Evolutionary conservation across 1,139 yeast species (phyloP), one percentile per base, ranked within the genome.

Genomic region (Pneumocystis wakefieldiae): DNA sequence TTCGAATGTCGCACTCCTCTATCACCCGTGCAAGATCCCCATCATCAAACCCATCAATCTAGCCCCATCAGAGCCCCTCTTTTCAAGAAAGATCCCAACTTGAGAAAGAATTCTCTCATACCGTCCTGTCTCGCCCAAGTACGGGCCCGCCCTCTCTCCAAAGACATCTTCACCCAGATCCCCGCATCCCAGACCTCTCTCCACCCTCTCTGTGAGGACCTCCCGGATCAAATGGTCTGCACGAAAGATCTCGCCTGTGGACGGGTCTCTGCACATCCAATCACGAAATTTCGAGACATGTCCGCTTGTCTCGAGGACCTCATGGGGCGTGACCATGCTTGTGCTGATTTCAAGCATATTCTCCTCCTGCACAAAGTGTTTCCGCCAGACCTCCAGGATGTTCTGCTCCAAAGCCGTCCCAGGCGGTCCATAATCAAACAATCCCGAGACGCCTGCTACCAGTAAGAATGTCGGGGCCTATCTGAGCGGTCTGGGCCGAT

Each of bases 291-390:
- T 92, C 75, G 92, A 98, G 68, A 94, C 98, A 76, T 94, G 99
- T 70, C 99, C 99, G 62, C 97, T 91, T 60, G 98, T 94, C 78
- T 94, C 94, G 75, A 94, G 81, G 59, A 94, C 98, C 74, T 94
- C 98, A 72, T 88, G 86, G 19, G 99, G 98, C 60, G 99, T 94
- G 76, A 94, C 80, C 89, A 92, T 91, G 66, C 98, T 89, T 75
- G 95, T 86, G 78, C 94, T 98, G 65, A 94, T 97, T 76, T 94
- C 99, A 74, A 91, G 82, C 97, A 94, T 94, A 73, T 92, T 97
- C 78, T 94, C 99, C 76, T 94, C 97, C 69, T 94, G 80, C 68
- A 94, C 85, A 74, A 94, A 94, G 77, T 94, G 99, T 76, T 91
- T 92, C 80, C 97, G 86, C 98, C 98, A 94, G 61, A 84, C 82